Evolutionary conservation across 2,329 filamentous ascomycete species (phyloP), one percentile per base, ranked within the genome.

Genomic region (Fusarium sulawesiense): DNA sequence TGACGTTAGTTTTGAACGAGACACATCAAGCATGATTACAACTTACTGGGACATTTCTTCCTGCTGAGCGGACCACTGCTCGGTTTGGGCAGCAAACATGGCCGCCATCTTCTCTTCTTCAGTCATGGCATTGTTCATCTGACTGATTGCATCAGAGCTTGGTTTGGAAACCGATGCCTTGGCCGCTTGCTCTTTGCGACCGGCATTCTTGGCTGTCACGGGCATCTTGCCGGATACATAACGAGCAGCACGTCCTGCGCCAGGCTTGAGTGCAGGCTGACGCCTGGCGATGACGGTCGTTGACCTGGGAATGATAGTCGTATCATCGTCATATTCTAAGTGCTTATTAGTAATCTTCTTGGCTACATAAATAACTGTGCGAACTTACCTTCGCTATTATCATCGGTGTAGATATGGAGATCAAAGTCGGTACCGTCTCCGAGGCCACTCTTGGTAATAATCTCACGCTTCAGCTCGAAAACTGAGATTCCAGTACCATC

Each of bases 191-290:
- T 91, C 88, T 75, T 87, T 88, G 47, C 92, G 89, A 34, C 92
- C 88, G 16, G 89, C 88, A 75, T 93, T 96, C 80, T 94, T 96
- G 5, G 94, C 93, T 76, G 91, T 93, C 21, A 93, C 88, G 4
- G 96, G 96, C 88, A 97, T 97, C 81, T 97, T 97, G 64, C 96
- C 96, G 20, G 93, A 95, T 65, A 99, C 93, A 86, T 99, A 99
- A 78, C 96, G 90, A 68, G 95, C 94, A 59, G 96, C 97, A 71
- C 93, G 89, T 55, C 96, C 97, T 70, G 94, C 93, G 30, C 96
- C 96, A 49, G 91, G 91, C 76, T 94, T 93, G 55, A 89, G 85
- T 9, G 96, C 93, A 5, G 96, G 96, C 68, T 96, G 86, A 66
- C 96, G 90, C 64, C 93, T 91, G 42, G 94, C 96, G 73, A 98